Evolutionary conservation across 352 stramenopile species (phyloP).

Genomic region (Phytophthora ramorum): DNA sequence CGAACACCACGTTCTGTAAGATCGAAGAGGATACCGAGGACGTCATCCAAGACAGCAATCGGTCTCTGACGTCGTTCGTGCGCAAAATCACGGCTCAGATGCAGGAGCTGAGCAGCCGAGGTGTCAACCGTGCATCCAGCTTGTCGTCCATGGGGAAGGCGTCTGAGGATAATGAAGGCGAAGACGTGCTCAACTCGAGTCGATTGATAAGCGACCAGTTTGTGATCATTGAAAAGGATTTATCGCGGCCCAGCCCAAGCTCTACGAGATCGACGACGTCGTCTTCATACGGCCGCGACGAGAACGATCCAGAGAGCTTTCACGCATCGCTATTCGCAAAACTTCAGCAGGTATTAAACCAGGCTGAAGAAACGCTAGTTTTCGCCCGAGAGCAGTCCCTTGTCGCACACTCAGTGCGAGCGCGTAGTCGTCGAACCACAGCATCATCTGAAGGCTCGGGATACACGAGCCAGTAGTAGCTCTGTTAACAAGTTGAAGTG

Average conservation of each 20-base stretch:
- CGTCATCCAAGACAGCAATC: constrained; percentile 30
- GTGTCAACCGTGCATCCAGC: constrained; percentile 32
- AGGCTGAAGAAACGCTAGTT: constrained; percentile 50
- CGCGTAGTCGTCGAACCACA: constrained; percentile 10
- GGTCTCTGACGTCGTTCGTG: constrained; percentile 38
- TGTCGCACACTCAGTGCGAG: constrained; percentile 33
- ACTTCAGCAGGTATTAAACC: constrained; percentile 44
- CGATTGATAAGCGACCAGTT: constrained; percentile 33
- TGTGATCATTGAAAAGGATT: constrained; percentile 29
- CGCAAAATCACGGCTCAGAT: constrained; percentile 41
- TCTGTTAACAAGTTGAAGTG: neutral
- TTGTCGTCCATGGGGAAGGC: constrained; percentile 40
- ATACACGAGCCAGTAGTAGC: neutral
- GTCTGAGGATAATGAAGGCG: constrained; percentile 35
- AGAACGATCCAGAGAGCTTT: constrained; percentile 38
- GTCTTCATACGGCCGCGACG: constrained; percentile 33
- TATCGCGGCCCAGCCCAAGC: constrained; percentile 34
- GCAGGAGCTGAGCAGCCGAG: constrained; percentile 32
- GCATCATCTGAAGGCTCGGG: constrained; percentile 6
- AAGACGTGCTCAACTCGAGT: constrained; percentile 48
- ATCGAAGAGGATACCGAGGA: constrained; percentile 24
- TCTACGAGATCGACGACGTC: constrained; percentile 41
- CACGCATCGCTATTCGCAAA: constrained; percentile 44
- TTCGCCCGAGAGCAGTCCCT: constrained; percentile 47
- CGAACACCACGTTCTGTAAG: constrained; percentile 15